These are phyloP conservation scores for Penicillium rolfsii DNA, from an alignment of 2,329 filamentous ascomycete species.

Conservation along the genomic window DNA sequence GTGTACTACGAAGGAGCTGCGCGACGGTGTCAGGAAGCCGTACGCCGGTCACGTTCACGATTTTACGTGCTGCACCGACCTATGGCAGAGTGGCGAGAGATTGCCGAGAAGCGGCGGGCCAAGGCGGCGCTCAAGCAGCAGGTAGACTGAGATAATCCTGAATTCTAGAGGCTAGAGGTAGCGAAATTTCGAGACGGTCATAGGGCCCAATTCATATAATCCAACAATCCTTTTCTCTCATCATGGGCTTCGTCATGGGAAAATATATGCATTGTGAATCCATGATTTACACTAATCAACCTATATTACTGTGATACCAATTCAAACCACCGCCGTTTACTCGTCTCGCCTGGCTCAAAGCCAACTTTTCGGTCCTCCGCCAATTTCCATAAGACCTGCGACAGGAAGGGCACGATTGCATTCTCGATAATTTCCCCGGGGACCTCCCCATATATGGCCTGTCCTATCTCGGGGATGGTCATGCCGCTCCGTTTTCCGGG, in stretches of 20 bases:
- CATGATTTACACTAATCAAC: background rate
- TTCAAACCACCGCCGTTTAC: conserved; percentile 1
- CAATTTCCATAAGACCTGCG: conserved; percentile 50
- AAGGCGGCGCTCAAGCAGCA: background rate
- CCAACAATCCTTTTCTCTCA: background rate
- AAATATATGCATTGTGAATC: background rate
- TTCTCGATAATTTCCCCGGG: conserved; percentile 38
- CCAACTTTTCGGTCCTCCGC: conserved; percentile 50
- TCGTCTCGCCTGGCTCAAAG: conserved; percentile 35
- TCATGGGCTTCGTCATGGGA: background rate
- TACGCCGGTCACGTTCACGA: background rate
- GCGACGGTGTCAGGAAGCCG: background rate
- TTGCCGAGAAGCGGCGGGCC: background rate
- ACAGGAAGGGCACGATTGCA: conserved; percentile 50
- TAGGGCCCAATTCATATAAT: background rate
- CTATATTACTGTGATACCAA: background rate
- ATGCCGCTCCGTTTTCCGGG: conserved; percentile 33
- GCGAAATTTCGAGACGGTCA: background rate
- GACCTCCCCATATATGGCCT: conserved; percentile 47
- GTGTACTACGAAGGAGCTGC: background rate
- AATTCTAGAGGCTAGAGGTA: background rate
- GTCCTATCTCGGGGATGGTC: conserved; percentile 46
- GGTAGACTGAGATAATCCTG: background rate
- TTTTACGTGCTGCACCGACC: background rate
- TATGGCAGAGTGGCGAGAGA: background rate